These are phyloP conservation scores for Rhizoclosmatium sp. DNA, from an alignment of 192 early-diverging fungal species.

Conservation along the genomic window DNA sequence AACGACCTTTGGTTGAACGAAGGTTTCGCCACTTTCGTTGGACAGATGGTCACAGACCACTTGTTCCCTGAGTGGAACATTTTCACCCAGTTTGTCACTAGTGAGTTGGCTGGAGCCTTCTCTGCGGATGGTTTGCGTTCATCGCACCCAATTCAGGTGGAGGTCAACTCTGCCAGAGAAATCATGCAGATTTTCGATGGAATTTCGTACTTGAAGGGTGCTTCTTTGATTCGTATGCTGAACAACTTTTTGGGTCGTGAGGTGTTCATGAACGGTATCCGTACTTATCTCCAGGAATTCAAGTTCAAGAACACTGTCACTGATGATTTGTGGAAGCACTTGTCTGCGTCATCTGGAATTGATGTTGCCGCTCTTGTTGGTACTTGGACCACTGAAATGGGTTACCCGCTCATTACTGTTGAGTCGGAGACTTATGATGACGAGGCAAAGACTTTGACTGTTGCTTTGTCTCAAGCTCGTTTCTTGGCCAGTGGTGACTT, in stretches of 20 bases:
- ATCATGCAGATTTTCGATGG: slow-evolving; percentile 76
- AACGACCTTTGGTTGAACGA: slow-evolving; percentile 90
- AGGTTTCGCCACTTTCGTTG: slow-evolving; percentile 97
- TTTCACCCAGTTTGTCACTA: slow-evolving; percentile 86
- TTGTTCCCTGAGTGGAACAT: slow-evolving; percentile 90
- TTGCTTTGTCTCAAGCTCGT: slow-evolving; percentile 80
- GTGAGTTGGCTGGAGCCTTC: slow-evolving; percentile 79
- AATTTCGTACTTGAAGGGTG: slow-evolving; percentile 81
- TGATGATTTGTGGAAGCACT: slow-evolving; percentile 85
- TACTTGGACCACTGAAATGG: slow-evolving; percentile 84
- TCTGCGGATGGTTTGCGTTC: slow-evolving; percentile 82
- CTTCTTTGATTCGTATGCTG: slow-evolving; percentile 93
- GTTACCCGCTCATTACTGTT: slow-evolving; percentile 86
- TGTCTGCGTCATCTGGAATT: slow-evolving; percentile 78
- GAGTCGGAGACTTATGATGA: slow-evolving; percentile 59
- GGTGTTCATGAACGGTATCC: slow-evolving; percentile 49
- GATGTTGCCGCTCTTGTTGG: slow-evolving; percentile 87
- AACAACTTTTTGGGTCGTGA: slow-evolving; percentile 59
- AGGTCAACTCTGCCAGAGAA: slow-evolving; percentile 81
- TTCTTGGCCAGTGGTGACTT: slow-evolving; percentile 84
- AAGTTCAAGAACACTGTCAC: slow-evolving; percentile 87
- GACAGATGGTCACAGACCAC: slow-evolving; percentile 55
- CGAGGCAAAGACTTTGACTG: slow-evolving; percentile 49
- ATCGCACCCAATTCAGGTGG: slow-evolving; percentile 93
- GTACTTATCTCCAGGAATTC: slow-evolving; percentile 80